These are phyloP conservation scores for Phylloporus rhodoxanthus DNA, from an alignment of 768 basidiomycete genomes.

Conservation along the genomic window DNA sequence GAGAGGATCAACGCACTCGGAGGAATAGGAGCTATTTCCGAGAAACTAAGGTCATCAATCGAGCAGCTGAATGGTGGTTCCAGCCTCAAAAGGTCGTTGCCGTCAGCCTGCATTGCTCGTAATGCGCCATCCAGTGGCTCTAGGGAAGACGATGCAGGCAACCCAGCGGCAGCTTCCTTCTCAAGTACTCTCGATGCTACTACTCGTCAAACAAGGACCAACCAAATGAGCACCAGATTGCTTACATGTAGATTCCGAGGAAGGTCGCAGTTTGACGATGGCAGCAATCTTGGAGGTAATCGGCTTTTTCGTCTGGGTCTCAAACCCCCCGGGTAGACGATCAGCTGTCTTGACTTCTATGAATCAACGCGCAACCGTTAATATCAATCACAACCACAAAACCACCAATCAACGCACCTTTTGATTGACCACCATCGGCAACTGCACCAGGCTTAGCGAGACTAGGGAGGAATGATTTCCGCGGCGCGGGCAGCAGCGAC, in stretches of 20 bases:
- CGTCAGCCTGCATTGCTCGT: neutral
- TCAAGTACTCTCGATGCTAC: neutral
- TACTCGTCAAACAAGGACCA: conserved; percentile 4
- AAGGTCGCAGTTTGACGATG: neutral
- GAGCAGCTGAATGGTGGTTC: neutral
- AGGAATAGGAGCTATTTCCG: neutral
- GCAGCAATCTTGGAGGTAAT: neutral
- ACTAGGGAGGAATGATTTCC: conserved; percentile 1
- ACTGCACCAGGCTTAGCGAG: neutral
- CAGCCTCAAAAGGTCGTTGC: conserved; percentile 4
- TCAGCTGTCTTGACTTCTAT: conserved; percentile 7
- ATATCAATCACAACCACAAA: neutral
- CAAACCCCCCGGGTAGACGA: conserved; percentile 13
- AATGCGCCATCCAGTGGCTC: conserved; percentile 12
- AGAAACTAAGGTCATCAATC: neutral
- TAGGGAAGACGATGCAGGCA: conserved; percentile 13
- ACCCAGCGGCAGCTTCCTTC: neutral
- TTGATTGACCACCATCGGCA: neutral
- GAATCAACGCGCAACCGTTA: neutral
- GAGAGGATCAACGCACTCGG: neutral
- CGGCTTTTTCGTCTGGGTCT: neutral
- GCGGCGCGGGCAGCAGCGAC: conserved; percentile 11
- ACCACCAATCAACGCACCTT: neutral
- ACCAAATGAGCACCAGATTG: neutral
- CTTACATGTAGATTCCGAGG: conserved; percentile 7